phyloP scores from a whole-genome alignment of 2,329 filamentous ascomycete species.

The Albifimbria verrucaria region DNA sequence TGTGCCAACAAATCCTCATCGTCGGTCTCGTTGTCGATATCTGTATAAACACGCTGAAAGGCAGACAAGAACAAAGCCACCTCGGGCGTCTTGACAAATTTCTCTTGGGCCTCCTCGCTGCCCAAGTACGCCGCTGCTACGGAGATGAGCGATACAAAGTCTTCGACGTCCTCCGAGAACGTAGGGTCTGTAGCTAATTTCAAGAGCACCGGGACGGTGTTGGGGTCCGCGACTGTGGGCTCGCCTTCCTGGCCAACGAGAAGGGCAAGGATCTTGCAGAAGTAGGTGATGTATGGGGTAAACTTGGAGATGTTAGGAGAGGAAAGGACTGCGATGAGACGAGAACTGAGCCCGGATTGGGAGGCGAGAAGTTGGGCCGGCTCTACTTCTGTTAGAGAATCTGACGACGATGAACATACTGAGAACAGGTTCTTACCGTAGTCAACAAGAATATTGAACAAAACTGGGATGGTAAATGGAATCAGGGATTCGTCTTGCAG shows the following conservation, averaged over 20 bases:
- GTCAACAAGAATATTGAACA: constrained; percentile 62
- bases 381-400: constrained; percentile 33
- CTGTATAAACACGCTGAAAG: constrained; percentile 45
- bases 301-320: constrained; percentile 39
- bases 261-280: constrained; percentile 55
- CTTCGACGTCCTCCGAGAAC: constrained; percentile 45
- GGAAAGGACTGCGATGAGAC: constrained; percentile 47
- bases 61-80: constrained; percentile 43
- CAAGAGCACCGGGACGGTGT: constrained; percentile 48
- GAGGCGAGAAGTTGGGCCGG: constrained; percentile 56
- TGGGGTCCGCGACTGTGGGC: constrained; percentile 35
- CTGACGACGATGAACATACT: not conserved
- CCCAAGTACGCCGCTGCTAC: constrained; percentile 55
- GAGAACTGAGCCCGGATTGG: constrained; percentile 45
- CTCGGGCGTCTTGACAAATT: constrained; percentile 37
- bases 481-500: constrained; percentile 46
- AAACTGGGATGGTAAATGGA: constrained; percentile 53
- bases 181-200: constrained; percentile 40
- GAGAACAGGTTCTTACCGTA: constrained; percentile 45
- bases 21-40: constrained; percentile 37
- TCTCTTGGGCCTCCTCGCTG: constrained; percentile 47
- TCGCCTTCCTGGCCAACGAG: constrained; percentile 52
- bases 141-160: constrained; percentile 49
- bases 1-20: constrained; percentile 41
- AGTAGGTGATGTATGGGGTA: constrained; percentile 44